A percentile compares a stretch with the other conserved stretches of the same genome.
phyloP scores from a whole-genome alignment of 2,329 filamentous ascomycete genomes.

The Dissoconium aciculare region DNA sequence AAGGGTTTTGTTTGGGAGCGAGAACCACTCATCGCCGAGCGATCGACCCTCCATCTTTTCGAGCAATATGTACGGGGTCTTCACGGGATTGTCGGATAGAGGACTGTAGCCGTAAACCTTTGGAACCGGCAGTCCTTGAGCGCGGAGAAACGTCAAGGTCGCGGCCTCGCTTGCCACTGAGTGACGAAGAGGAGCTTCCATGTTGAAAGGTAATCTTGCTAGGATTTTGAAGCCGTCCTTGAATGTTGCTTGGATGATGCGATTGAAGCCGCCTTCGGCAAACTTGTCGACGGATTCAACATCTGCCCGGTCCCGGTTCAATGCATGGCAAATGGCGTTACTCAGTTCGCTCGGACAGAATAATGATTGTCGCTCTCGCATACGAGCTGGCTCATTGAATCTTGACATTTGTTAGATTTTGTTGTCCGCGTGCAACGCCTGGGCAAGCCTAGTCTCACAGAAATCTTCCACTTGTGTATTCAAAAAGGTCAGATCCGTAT shows the following conservation, averaged over 20 bases:
- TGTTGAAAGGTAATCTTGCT: slow-evolving; percentile 1
- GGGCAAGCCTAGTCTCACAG: background rate
- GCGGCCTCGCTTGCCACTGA: slow-evolving; percentile 11
- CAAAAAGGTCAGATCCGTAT: background rate
- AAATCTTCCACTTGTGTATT: background rate
- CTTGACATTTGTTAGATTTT: slow-evolving; percentile 1
- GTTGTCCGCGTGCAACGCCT: background rate
- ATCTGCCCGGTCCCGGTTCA: background rate
- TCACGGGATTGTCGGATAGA: slow-evolving; percentile 6
- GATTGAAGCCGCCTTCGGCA: slow-evolving; percentile 26
- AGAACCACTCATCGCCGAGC: slow-evolving; percentile 9
- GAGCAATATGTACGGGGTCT: slow-evolving; percentile 10
- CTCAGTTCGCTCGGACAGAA: slow-evolving; percentile 3
- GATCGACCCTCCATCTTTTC: slow-evolving; percentile 7
- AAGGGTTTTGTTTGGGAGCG: slow-evolving; percentile 4
- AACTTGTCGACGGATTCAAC: slow-evolving; percentile 19
- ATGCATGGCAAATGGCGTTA: background rate
- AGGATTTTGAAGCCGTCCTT: slow-evolving; percentile 6
- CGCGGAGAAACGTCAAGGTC: slow-evolving; percentile 8
- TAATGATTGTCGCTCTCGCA: slow-evolving; percentile 1
- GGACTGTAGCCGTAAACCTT: slow-evolving; percentile 7
- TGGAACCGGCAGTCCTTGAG: slow-evolving; percentile 7
- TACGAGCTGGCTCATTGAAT: slow-evolving; percentile 3
- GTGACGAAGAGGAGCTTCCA: slow-evolving; percentile 1
- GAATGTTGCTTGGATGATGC: slow-evolving; percentile 15